Base-by-base conservation (phyloP, 805 yeast genomes). In the Cyberlindnera euphorbiiphila region DNA sequence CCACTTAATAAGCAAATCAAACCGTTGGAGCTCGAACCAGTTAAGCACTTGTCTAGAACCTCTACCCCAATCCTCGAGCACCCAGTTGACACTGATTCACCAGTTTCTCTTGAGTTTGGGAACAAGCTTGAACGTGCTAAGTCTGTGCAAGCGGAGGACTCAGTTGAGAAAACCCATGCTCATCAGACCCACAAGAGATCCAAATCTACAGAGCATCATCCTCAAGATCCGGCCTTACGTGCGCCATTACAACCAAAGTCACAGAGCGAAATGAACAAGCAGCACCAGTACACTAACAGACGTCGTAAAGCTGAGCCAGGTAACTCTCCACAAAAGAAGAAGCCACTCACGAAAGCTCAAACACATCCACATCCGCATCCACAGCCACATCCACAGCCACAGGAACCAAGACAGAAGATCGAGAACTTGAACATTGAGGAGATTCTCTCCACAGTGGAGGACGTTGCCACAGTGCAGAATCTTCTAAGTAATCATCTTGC, bases 401-500 rank as follows among this genome's bases (percentile, higher is more conserved):
- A 34, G 16, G 43, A 44, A 23, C 45, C 42, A 36, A 45, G 57
- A 38, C 55, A 54, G 36, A 50, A 60, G 46, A 54, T 57, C 36
- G 47, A 53, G 40, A 32, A 50, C 29, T 47, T 53, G 40, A 60
- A 61, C 31, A 39, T 62, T 7, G 54, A 57, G 2, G 42, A 48
- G 13, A 41, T 63, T 12, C 41, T 68, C 7, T 34, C 51, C 2
- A 56, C 56, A 4, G 59, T 75, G 14, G 52, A 65, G 5, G 71
- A 73, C 29, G 53, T 75, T 29, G 64, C 60, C 3, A 79, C 77
- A 32, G 65, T 86, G 32, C 72, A 72, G 36, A 81, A 82, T 56
- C 71, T 86, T 9, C 65, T 88, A 33, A 72, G 78, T 31, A 93
- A 93, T 56, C 93, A 86, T 59, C 68, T 91, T 41, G 97, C 98